phyloP scores from a whole-genome alignment of 805 yeast genomes.

The Yarrowia divulgata region DNA sequence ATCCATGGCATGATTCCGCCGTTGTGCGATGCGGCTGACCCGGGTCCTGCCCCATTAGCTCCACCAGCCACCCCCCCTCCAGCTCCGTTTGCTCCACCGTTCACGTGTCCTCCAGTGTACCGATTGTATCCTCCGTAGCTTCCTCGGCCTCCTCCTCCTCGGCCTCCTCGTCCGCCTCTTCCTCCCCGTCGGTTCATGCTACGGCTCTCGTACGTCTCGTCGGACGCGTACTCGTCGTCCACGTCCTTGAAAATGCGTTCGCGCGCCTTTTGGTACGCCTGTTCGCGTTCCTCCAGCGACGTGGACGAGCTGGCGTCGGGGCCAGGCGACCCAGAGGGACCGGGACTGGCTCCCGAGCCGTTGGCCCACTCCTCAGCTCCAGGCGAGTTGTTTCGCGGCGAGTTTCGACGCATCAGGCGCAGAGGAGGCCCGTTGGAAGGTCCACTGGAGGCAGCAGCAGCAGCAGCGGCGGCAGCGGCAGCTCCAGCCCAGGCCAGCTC shows the following conservation, averaged over 20 bases:
- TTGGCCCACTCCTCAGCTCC: conserved; percentile 11
- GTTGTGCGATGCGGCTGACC: not conserved
- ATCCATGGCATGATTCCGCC: conserved; percentile 23
- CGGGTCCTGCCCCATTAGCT: not conserved
- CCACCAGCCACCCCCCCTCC: not conserved
- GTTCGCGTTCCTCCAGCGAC: conserved; percentile 51
- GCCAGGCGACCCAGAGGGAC: not conserved
- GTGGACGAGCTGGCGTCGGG: conserved; percentile 11
- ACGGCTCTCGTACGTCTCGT: conserved; percentile 20
- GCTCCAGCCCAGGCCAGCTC: conserved; percentile 35
- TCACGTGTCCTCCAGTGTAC: conserved; percentile 15
- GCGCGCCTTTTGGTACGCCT: conserved; percentile 53
- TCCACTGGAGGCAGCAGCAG: not conserved
- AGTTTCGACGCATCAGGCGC: conserved; percentile 35
- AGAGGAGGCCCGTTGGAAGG: conserved; percentile 24
- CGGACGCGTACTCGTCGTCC: conserved; percentile 29
- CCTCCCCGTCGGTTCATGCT: conserved; percentile 17
- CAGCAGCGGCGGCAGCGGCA: conserved; percentile 21
- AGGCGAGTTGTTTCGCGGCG: conserved; percentile 34
- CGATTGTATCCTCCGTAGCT: conserved; percentile 24
- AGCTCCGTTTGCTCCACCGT: not conserved
- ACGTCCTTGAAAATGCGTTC: conserved; percentile 52
- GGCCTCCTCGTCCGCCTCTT: conserved; percentile 2
- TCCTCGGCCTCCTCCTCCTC: not conserved
- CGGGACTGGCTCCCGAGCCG: not conserved